Evolutionary conservation across 1,139 yeast species (phyloP).

Genomic region (Pichia sp.): DNA sequence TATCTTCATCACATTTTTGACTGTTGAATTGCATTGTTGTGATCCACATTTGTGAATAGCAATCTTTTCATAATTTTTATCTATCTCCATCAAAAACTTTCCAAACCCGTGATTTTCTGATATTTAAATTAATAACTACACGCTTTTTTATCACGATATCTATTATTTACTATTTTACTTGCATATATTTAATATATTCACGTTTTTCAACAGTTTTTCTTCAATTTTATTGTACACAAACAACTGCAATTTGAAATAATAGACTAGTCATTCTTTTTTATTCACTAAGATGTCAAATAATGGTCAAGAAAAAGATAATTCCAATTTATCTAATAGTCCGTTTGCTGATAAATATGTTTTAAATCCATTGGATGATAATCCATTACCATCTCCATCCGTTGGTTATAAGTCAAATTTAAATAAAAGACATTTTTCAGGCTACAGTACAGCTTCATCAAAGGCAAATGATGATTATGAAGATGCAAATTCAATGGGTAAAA

Average conservation of each 20-base stretch:
- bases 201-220: not conserved
- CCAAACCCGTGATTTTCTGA: not conserved
- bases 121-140: not conserved
- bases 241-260: not conserved
- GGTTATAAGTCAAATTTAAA: conserved; percentile 14
- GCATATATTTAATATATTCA: not conserved
- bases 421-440: conserved; percentile 17
- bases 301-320: not conserved
- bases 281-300: conserved; percentile 5
- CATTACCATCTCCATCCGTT: conserved; percentile 13
- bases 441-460: conserved; percentile 16
- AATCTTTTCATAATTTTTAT: not conserved
- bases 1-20: not conserved
- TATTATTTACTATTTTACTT: not conserved
- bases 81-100: not conserved
- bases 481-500: conserved; percentile 21
- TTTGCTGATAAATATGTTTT: conserved; percentile 27
- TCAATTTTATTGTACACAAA: not conserved
- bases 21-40: not conserved
- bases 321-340: conserved; percentile 18
- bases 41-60: not conserved
- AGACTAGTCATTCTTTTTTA: not conserved
- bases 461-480: conserved; percentile 18
- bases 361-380: conserved; percentile 7
- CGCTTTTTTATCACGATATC: not conserved